Conservation (phyloP, 306 rosid species). For the Abrus pulchellus region DNA sequence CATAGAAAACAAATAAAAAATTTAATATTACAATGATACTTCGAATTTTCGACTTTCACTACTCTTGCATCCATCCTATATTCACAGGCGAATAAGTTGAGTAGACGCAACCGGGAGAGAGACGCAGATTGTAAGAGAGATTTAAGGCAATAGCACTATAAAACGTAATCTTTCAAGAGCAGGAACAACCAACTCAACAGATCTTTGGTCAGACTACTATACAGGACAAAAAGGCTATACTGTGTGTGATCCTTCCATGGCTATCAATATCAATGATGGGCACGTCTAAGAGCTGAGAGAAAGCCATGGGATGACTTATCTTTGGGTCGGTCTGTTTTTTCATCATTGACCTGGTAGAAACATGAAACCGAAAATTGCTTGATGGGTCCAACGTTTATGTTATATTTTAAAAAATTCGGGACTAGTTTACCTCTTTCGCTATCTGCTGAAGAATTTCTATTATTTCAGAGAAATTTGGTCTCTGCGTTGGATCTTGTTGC, state of each 20-base stretch:
- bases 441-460: conserved; percentile 74
- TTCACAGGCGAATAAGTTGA: conserved; percentile 48
- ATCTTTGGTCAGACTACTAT: conserved; percentile 55
- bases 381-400: background rate
- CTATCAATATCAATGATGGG: conserved; percentile 57
- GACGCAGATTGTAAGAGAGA: conserved; percentile 22
- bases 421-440: conserved; percentile 73
- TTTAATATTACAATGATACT: conserved; percentile 35
- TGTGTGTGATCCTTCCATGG: conserved; percentile 42
- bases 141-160: conserved; percentile 43
- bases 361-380: conserved; percentile 33
- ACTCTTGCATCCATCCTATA: conserved; percentile 48
- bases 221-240: conserved; percentile 52
- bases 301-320: conserved; percentile 66
- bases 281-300: conserved; percentile 74
- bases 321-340: conserved; percentile 60
- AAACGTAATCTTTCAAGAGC: conserved; percentile 44
- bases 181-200: conserved; percentile 44
- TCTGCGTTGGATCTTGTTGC: conserved; percentile 81
- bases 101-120: conserved; percentile 20
- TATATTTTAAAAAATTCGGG: background rate
- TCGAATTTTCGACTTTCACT: conserved; percentile 29
- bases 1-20: conserved; percentile 36
- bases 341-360: conserved; percentile 62
- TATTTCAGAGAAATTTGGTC: conserved; percentile 85